Percentiles rank a stretch among this genome's conserved stretches.
phyloP scores from a whole-genome alignment of 75 land plant species.

The Cunninghamia lanceolata region DNA sequence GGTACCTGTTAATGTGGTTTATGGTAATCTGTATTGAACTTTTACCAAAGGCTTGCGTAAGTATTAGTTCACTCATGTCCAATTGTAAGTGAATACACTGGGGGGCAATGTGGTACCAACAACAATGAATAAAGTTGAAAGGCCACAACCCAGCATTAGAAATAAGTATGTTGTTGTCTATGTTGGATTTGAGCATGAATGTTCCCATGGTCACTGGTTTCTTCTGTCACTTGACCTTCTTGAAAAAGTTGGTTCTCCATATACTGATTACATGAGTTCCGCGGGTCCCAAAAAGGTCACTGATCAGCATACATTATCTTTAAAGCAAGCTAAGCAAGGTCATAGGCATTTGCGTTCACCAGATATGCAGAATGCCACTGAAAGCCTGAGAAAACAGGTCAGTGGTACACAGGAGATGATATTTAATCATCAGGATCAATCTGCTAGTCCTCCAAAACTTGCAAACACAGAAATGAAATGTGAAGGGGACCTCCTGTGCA shows the following conservation, averaged over 20 bases:
- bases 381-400: conserved; percentile 4
- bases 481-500: conserved; percentile 22
- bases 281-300: conserved; percentile 11
- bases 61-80: not conserved
- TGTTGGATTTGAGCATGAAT: conserved; percentile 96
- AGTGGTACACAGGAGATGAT: not conserved
- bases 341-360: conserved; percentile 10
- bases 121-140: conserved; percentile 14
- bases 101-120: conserved; percentile 52
- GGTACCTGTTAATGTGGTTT: not conserved
- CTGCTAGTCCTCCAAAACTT: not conserved
- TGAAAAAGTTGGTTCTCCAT: conserved; percentile 42
- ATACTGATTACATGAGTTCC: conserved; percentile 15
- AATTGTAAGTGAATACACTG: not conserved
- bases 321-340: conserved; percentile 22
- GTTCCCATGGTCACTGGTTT: conserved; percentile 92
- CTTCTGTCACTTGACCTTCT: conserved; percentile 66
- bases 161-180: conserved; percentile 40
- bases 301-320: conserved; percentile 6
- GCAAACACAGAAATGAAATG: conserved; percentile 15
- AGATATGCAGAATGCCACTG: not conserved
- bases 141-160: conserved; percentile 15
- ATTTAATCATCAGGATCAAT: conserved; percentile 16
- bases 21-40: not conserved
- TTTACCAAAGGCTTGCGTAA: not conserved